A percentile compares a stretch with the other conserved stretches of the same genome.
These are phyloP conservation scores for Camellia oleifera DNA, from an alignment of 179 eudicot species.

Conservation along the genomic window DNA sequence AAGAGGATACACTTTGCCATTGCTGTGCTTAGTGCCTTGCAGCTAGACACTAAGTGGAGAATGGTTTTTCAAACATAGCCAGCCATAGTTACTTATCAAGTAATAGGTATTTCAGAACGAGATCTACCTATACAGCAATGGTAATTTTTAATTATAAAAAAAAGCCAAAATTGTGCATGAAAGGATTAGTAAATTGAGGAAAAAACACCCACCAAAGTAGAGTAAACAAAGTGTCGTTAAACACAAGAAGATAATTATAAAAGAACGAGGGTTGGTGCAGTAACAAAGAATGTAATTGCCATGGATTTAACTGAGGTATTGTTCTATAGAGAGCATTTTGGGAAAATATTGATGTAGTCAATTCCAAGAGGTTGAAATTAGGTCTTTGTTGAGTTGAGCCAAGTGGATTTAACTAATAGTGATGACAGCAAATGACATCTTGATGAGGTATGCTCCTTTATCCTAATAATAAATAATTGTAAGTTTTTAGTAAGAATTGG, in stretches of 20 bases:
- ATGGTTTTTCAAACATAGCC: background rate
- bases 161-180: background rate
- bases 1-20: background rate
- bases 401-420: background rate
- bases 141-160: background rate
- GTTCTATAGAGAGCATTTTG: background rate
- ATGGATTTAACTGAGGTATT: background rate
- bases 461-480: background rate
- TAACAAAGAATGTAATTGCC: background rate
- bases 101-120: no score
- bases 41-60: background rate
- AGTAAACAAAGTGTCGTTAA: background rate
- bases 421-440: background rate
- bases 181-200: background rate
- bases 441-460: background rate
- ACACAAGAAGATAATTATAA: background rate
- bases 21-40: background rate
- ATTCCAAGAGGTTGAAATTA: background rate
- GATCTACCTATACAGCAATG: no score
- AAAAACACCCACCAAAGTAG: background rate
- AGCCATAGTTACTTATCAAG: no score
- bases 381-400: background rate
- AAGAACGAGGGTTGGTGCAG: background rate
- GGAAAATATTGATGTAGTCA: background rate
- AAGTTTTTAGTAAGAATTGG: background rate